Evolutionary conservation across 2,329 filamentous ascomycete species (phyloP).

Genomic region (Talaromyces sp.): DNA sequence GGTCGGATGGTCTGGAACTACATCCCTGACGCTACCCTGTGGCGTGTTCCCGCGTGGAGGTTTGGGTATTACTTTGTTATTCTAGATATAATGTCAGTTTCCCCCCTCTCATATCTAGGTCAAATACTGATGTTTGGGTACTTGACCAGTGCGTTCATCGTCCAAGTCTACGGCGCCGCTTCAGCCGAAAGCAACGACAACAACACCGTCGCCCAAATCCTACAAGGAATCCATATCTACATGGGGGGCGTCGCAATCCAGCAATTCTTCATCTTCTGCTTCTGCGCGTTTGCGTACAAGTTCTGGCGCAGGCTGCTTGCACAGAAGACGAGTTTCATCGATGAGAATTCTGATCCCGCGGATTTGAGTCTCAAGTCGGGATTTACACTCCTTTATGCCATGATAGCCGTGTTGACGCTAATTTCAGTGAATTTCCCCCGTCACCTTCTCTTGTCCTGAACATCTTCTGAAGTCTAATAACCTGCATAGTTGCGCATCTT

Average conservation of each 20-base stretch:
- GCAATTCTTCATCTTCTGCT: slow-evolving; percentile 52
- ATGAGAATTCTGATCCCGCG: not conserved
- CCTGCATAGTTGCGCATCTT: slow-evolving; percentile 52
- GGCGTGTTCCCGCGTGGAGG: slow-evolving; percentile 36
- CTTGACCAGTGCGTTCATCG: slow-evolving; percentile 7
- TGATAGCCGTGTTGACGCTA: not conserved
- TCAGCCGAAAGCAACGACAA: slow-evolving; percentile 5
- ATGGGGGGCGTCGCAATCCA: slow-evolving; percentile 55
- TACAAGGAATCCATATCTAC: slow-evolving; percentile 46
- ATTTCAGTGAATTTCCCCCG: not conserved
- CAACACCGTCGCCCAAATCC: not conserved
- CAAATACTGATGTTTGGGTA: not conserved
- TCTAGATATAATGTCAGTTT: slow-evolving; percentile 34
- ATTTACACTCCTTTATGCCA: slow-evolving; percentile 7
- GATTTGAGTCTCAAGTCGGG: slow-evolving; percentile 5
- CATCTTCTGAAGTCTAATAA: not conserved
- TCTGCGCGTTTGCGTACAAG: slow-evolving; percentile 34
- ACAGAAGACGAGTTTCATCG: not conserved
- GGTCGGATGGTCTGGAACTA: slow-evolving; percentile 48
- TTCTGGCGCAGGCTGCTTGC: not conserved
- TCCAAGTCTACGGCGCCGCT: slow-evolving; percentile 13
- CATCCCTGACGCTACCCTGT: slow-evolving; percentile 36
- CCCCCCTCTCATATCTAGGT: too few species aligned
- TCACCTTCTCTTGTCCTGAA: not conserved
- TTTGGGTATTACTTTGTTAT: slow-evolving; percentile 42